Conservation (phyloP, 176 grass and related monocot genomes). For the Eleusine indica region DNA sequence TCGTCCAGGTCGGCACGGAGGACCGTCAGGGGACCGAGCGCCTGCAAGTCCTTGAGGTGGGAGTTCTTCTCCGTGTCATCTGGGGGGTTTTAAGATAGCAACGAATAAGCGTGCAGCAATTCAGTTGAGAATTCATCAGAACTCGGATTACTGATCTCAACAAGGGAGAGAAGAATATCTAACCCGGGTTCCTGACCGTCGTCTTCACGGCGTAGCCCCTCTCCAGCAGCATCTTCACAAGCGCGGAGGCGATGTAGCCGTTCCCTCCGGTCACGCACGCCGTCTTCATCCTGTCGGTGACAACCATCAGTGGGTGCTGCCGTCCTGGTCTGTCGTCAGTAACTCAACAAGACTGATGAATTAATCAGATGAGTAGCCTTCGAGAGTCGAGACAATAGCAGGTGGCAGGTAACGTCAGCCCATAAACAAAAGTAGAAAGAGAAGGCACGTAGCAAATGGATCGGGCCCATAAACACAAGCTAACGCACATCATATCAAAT, state of each 20-base stretch:
- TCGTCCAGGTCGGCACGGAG: constrained; percentile 23
- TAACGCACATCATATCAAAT: neutral
- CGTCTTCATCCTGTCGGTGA: neutral
- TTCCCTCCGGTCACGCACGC: constrained; percentile 62
- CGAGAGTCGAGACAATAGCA: neutral
- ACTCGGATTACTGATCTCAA: neutral
- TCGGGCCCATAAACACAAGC: neutral
- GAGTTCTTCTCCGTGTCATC: constrained; percentile 43
- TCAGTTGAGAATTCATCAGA: neutral
- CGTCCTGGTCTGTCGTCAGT: neutral
- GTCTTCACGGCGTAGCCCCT: constrained; percentile 63
- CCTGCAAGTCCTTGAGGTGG: constrained; percentile 3
- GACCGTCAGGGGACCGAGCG: neutral
- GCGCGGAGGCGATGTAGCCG: constrained; percentile 59
- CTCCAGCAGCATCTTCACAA: constrained; percentile 66
- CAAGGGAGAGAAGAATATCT: neutral
- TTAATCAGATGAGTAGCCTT: neutral
- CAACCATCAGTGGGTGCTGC: neutral
- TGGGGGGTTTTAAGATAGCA: neutral
- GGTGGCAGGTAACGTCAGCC: neutral
- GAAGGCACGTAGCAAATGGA: neutral
- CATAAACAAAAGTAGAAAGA: neutral
- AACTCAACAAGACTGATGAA: neutral
- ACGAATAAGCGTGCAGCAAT: neutral
- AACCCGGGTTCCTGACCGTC: constrained; percentile 71